These are phyloP conservation scores for Lentinula guzmanii DNA, from an alignment of 768 basidiomycete genomes.

Conservation along the genomic window DNA sequence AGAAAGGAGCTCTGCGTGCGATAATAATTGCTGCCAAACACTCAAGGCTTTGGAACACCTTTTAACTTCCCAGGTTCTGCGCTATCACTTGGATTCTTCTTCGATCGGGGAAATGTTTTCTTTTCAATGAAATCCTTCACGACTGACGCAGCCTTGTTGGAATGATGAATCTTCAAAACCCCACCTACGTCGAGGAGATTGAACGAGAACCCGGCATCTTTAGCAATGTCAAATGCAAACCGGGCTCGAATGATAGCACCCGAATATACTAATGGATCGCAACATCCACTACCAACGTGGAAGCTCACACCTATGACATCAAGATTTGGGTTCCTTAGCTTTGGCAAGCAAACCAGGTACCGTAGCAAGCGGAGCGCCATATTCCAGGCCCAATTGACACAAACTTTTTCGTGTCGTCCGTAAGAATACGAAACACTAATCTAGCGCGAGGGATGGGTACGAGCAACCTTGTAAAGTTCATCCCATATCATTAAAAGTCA, in stretches of 20 bases:
- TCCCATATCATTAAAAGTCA: constrained; percentile 98
- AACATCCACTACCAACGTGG: constrained; percentile 97
- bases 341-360: constrained; percentile 77
- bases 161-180: constrained; percentile 87
- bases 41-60: constrained; percentile 84
- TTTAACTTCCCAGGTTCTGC: constrained; percentile 93
- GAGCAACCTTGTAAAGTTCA: constrained; percentile 89
- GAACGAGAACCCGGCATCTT: constrained; percentile 75
- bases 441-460: constrained; percentile 77
- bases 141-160: constrained; percentile 67
- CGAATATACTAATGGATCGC: constrained; percentile 82
- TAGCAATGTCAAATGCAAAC: constrained; percentile 82
- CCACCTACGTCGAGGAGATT: constrained; percentile 90
- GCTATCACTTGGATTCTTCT: constrained; percentile 77
- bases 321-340: constrained; percentile 68
- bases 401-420: constrained; percentile 95
- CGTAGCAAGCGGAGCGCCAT: constrained; percentile 81
- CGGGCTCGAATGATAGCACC: constrained; percentile 86
- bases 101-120: constrained; percentile 68
- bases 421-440: constrained; percentile 89
- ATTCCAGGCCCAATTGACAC: constrained; percentile 94
- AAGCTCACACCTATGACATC: constrained; percentile 94
- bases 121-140: constrained; percentile 63
- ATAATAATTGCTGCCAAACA: constrained; percentile 91
- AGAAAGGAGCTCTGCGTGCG: constrained; percentile 66